Conservation (phyloP, 2,329 filamentous ascomycete species). For the Nemania abortiva region DNA sequence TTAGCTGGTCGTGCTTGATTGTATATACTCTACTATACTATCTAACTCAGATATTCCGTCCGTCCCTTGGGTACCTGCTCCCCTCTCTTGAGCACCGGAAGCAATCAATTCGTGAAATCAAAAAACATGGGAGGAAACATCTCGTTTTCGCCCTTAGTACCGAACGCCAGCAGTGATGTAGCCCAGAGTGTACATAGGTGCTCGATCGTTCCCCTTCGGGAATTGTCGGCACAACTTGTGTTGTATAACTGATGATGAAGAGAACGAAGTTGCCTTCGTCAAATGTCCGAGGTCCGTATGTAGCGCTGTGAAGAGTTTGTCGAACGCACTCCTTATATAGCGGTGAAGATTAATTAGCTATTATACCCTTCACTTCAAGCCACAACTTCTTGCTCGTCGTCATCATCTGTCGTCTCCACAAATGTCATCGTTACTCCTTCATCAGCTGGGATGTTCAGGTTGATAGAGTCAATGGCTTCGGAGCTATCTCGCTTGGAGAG, state of each 20-base stretch:
- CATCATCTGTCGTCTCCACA: conserved; percentile 56
- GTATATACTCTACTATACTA: conserved; percentile 29
- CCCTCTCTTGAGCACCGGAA: conserved; percentile 29
- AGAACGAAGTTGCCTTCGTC: background rate
- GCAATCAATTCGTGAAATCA: conserved; percentile 25
- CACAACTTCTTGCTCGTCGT: conserved; percentile 46
- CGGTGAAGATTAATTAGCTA: background rate
- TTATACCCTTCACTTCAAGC: conserved; percentile 34
- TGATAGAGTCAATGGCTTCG: conserved; percentile 57
- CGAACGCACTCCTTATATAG: background rate
- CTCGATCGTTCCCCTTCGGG: conserved; percentile 5
- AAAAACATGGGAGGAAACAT: conserved; percentile 10
- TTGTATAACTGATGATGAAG: conserved; percentile 13
- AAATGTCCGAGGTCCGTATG: background rate
- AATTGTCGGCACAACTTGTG: background rate
- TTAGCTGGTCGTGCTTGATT: conserved; percentile 17
- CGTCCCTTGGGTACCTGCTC: background rate
- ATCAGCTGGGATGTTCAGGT: conserved; percentile 59
- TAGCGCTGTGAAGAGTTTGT: background rate
- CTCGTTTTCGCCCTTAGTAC: conserved; percentile 23
- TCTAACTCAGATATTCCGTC: conserved; percentile 9
- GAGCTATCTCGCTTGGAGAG: conserved; percentile 45
- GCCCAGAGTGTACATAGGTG: background rate
- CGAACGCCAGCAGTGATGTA: conserved; percentile 30
- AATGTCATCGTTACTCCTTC: conserved; percentile 63